phyloP scores from a whole-genome alignment of 345 rosid species.

The Linum trigynum region DNA sequence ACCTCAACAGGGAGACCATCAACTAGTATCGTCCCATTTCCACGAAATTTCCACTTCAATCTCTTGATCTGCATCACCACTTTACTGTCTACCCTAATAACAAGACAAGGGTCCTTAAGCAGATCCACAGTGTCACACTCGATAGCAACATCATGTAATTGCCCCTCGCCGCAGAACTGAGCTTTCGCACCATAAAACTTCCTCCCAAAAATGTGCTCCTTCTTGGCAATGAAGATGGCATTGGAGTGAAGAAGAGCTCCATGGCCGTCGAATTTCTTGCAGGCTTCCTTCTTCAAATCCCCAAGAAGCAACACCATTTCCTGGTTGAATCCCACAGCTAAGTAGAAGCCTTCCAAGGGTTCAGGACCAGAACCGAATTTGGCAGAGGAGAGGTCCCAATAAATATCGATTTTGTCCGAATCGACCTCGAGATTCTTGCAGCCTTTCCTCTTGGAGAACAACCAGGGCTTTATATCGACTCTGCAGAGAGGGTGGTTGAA shows the following conservation, averaged over 20 bases:
- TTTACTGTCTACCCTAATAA: constrained; percentile 71
- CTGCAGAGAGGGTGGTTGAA: constrained; percentile 56
- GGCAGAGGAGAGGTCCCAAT: constrained; percentile 71
- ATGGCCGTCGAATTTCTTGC: constrained; percentile 49
- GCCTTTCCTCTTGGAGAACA: constrained; percentile 82
- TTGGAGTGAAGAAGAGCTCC: constrained; percentile 25
- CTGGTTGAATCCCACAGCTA: constrained; percentile 54
- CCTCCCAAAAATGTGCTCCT: constrained; percentile 79
- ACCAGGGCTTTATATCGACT: constrained; percentile 84
- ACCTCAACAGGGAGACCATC: constrained; percentile 82
- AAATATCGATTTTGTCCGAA: constrained; percentile 41
- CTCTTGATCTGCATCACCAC: constrained; percentile 67
- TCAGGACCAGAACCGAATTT: constrained; percentile 81
- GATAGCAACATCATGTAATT: constrained; percentile 52
- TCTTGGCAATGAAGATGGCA: constrained; percentile 53
- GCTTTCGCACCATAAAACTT: constrained; percentile 61
- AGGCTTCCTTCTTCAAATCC: constrained; percentile 73
- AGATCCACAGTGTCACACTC: constrained; percentile 58
- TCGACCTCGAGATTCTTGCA: constrained; percentile 44
- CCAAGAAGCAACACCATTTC: constrained; percentile 68
- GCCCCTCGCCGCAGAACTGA: constrained; percentile 60
- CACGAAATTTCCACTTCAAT: constrained; percentile 90
- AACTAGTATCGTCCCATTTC: constrained; percentile 70
- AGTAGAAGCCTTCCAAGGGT: constrained; percentile 59
- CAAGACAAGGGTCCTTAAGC: constrained; percentile 58